A percentile compares a stretch with the other conserved stretches of the same genome.
These are phyloP conservation scores for Lachnellula suecica DNA, from an alignment of 2,329 filamentous ascomycete species.

Conservation along the genomic window DNA sequence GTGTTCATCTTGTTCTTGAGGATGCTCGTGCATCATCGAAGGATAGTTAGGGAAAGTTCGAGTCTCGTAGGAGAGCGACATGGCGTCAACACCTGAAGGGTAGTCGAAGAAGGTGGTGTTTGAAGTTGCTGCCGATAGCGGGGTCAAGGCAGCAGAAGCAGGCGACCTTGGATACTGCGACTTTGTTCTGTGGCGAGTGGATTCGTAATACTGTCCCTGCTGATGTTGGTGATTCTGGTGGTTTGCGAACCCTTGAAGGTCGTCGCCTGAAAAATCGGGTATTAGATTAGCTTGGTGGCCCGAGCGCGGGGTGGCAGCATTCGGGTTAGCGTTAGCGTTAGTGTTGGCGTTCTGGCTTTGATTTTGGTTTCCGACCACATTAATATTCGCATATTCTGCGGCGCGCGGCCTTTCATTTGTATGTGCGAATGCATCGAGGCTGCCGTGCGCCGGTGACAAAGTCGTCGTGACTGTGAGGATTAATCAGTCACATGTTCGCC, in stretches of 20 bases:
- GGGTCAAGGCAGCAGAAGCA: conserved; percentile 14
- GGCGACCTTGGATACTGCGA: conserved; percentile 2
- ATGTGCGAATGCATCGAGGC: conserved; percentile 10
- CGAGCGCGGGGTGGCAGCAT: conserved; percentile 6
- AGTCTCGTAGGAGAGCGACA: conserved; percentile 30
- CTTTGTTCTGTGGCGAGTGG: conserved; percentile 8
- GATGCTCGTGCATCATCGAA: conserved; percentile 28
- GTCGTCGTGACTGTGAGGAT: conserved; percentile 9
- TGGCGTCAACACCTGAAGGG: conserved; percentile 9
- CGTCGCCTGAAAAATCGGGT: conserved; percentile 11
- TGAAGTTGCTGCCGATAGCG: background rate
- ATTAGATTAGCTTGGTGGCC: too few relatives aligned
- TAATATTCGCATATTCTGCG: background rate
- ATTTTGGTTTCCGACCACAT: background rate
- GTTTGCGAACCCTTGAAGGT: background rate
- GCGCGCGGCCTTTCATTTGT: conserved; percentile 4
- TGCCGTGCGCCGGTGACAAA: conserved; percentile 7
- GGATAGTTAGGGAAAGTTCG: conserved; percentile 29
- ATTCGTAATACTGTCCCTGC: conserved; percentile 15
- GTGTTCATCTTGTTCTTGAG: conserved; percentile 28
- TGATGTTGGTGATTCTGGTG: conserved; percentile 4
- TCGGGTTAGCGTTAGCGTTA: conserved; percentile 1
- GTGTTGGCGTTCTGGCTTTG: too few relatives aligned
- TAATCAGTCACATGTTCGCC: conserved; percentile 24
- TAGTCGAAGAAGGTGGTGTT: conserved; percentile 1